Evolutionary conservation across 192 early-diverging fungal genomes (phyloP).

Genomic region (Coemansia sp.): DNA sequence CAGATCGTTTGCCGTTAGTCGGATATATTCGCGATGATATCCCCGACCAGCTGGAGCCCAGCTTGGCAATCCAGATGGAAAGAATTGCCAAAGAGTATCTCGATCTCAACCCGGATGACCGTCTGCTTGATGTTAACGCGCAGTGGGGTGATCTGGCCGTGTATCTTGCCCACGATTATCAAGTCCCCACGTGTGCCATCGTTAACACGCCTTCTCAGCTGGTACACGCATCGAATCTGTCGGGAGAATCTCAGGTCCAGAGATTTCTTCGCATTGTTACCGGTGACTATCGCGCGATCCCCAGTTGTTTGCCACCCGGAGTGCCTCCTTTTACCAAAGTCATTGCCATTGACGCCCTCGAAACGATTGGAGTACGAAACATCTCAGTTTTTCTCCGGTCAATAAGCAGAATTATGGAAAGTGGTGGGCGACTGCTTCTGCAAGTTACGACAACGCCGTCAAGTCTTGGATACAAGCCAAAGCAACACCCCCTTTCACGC

Average conservation of each 20-base stretch:
- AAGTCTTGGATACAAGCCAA: conserved; percentile 24
- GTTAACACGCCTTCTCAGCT: conserved; percentile 40
- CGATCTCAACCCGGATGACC: conserved; percentile 46
- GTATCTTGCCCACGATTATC: conserved; percentile 37
- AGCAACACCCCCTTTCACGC: neutral
- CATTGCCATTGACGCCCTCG: conserved; percentile 42
- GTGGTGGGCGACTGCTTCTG: conserved; percentile 32
- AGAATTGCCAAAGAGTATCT: conserved; percentile 44
- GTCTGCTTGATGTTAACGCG: conserved; percentile 39
- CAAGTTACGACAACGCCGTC: conserved; percentile 48
- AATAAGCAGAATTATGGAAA: conserved; percentile 22
- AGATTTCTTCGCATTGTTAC: conserved; percentile 40
- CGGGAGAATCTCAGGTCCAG: conserved; percentile 41
- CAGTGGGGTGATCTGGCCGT: conserved; percentile 54
- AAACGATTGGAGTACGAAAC: conserved; percentile 34
- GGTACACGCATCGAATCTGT: conserved; percentile 38
- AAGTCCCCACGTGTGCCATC: conserved; percentile 35
- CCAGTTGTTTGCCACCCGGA: conserved; percentile 29
- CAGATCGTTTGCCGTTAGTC: conserved; percentile 45
- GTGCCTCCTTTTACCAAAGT: conserved; percentile 48
- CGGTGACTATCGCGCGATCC: conserved; percentile 45
- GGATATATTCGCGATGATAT: conserved; percentile 47
- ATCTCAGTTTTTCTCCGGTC: conserved; percentile 29
- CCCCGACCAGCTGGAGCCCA: conserved; percentile 28
- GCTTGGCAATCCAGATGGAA: conserved; percentile 34